A percentile compares a stretch with the other conserved stretches of the same genome.
These are phyloP conservation scores for Entonaema liquescens DNA, from an alignment of 495 filamentous ascomycete genomes.

Conservation along the genomic window DNA sequence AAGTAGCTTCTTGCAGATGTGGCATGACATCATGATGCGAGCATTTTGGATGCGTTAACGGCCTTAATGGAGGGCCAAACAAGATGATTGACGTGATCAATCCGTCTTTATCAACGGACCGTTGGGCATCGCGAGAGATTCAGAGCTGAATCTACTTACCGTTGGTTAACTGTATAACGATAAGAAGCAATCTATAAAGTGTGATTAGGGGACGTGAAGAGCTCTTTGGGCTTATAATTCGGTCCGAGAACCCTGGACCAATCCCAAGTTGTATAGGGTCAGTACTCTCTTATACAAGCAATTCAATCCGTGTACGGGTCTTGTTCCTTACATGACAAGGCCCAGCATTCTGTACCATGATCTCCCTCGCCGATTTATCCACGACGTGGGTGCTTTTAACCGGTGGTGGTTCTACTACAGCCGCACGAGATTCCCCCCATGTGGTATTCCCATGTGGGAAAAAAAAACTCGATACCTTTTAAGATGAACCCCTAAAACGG, in stretches of 20 bases:
- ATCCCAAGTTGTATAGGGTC: slow-evolving; percentile 25
- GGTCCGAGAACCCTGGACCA: slow-evolving; percentile 38
- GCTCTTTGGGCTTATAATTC: slow-evolving; percentile 34
- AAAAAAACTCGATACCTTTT: slow-evolving; percentile 9
- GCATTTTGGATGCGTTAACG: neutral
- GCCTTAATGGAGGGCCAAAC: neutral
- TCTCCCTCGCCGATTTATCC: slow-evolving; percentile 41
- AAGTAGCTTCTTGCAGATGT: slow-evolving; percentile 6
- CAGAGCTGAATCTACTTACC: slow-evolving; percentile 13
- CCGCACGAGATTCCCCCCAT: slow-evolving; percentile 24
- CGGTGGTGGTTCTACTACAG: slow-evolving; percentile 33
- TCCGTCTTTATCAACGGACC: slow-evolving; percentile 8
- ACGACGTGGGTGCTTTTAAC: slow-evolving; percentile 36
- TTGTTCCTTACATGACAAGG: slow-evolving; percentile 40
- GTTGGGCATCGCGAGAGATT: slow-evolving; percentile 13
- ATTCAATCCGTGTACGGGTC: slow-evolving; percentile 16
- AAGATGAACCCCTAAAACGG: slow-evolving; percentile 34
- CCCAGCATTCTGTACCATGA: slow-evolving; percentile 27
- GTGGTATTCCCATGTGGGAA: slow-evolving; percentile 26
- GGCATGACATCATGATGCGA: slow-evolving; percentile 13
- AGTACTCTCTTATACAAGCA: slow-evolving; percentile 31
- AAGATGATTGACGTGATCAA: slow-evolving; percentile 5
- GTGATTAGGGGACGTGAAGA: slow-evolving; percentile 12
- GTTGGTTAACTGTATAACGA: slow-evolving; percentile 8
- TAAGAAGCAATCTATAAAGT: slow-evolving; percentile 30